A percentile compares a stretch with the other conserved stretches of the same genome.
Conservation (phyloP, 2,329 filamentous ascomycete genomes). For the Penicillium verrucosum region DNA sequence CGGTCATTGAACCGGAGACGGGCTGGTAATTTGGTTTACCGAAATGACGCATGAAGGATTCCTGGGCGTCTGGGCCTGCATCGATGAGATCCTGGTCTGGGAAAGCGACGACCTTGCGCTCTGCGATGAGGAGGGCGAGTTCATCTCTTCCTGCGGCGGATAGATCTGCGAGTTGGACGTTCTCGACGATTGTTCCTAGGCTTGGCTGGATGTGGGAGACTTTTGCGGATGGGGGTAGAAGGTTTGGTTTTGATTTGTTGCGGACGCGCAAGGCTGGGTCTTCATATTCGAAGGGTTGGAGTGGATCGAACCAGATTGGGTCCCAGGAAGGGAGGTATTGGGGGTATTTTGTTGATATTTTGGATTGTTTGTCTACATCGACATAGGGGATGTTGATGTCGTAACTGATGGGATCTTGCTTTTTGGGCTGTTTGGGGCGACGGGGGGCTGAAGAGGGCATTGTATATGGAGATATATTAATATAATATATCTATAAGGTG, state of each 20-base stretch:
- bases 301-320: constrained; percentile 46
- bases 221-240: constrained; percentile 31
- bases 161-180: constrained; percentile 49
- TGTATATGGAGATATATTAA: too few species aligned
- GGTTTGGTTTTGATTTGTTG: constrained; percentile 39
- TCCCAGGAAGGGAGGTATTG: constrained; percentile 50
- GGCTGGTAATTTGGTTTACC: constrained; percentile 48
- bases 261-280: constrained; percentile 48
- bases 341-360: constrained; percentile 42
- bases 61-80: constrained; percentile 42
- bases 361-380: constrained; percentile 37
- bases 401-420: constrained; percentile 41
- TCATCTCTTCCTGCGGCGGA: constrained; percentile 50
- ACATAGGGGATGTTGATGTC: constrained; percentile 52
- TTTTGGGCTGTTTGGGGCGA: constrained; percentile 27
- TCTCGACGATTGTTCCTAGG: constrained; percentile 43
- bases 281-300: constrained; percentile 44
- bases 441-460: constrained; percentile 37
- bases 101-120: constrained; percentile 57
- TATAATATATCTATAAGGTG: background rate
- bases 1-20: constrained; percentile 41
- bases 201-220: constrained; percentile 43
- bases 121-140: constrained; percentile 63
- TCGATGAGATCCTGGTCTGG: constrained; percentile 51
- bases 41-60: constrained; percentile 47